Evolutionary conservation across 2,329 filamentous ascomycete genomes (phyloP).

Genomic region (Stagonosporopsis chrysanthemi): DNA sequence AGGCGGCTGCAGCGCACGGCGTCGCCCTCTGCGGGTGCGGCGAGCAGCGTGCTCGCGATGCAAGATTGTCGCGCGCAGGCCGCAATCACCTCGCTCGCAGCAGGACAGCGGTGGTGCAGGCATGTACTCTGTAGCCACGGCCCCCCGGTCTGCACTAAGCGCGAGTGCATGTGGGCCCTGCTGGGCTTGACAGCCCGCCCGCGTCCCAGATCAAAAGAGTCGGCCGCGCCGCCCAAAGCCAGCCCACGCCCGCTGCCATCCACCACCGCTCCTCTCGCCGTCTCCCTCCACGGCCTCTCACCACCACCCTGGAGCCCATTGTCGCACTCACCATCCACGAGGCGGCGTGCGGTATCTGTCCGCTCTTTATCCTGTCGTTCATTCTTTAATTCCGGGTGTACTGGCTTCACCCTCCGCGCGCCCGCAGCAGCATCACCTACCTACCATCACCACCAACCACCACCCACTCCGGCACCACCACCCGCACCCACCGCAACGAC

Average conservation of each 20-base stretch:
- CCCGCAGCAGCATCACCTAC: background rate
- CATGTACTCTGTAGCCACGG: slow-evolving; percentile 8
- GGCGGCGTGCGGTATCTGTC: slow-evolving; percentile 47
- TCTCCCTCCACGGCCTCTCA: slow-evolving; percentile 19
- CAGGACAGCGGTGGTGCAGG: slow-evolving; percentile 9
- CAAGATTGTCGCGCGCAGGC: slow-evolving; percentile 3
- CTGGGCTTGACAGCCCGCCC: slow-evolving; percentile 16
- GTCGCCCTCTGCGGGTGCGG: background rate
- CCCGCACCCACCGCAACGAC: slow-evolving; percentile 2
- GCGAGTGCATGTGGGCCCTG: slow-evolving; percentile 14
- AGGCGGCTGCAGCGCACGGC: background rate
- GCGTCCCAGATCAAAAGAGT: slow-evolving; percentile 30
- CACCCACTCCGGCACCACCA: background rate
- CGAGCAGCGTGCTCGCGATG: background rate
- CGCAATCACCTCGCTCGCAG: slow-evolving; percentile 10
- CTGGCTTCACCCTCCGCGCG: slow-evolving; percentile 44
- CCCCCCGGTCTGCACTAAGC: slow-evolving; percentile 9
- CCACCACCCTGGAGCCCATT: slow-evolving; percentile 40
- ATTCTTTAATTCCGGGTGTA: slow-evolving; percentile 51
- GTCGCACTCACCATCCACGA: slow-evolving; percentile 40
- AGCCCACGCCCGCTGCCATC: slow-evolving; percentile 29
- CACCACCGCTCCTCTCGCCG: slow-evolving; percentile 31
- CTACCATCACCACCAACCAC: slow-evolving; percentile 2
- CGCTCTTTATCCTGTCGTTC: slow-evolving; percentile 46
- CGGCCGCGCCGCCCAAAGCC: slow-evolving; percentile 26